phyloP scores from a whole-genome alignment of 129 eudicot genomes.

The Pittosporum tobira region DNA sequence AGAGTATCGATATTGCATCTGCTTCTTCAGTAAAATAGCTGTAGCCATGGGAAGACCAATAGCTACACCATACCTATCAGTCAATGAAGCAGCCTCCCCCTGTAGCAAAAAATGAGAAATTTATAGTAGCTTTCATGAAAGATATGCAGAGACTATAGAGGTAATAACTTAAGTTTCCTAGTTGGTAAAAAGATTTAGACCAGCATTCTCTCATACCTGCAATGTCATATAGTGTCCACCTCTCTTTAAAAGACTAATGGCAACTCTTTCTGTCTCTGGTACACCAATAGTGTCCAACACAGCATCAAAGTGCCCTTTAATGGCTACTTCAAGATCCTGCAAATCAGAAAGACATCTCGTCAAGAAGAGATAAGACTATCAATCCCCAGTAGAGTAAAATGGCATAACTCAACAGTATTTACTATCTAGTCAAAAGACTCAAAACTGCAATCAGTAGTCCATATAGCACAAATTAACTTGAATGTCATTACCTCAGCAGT shows the following conservation, averaged over 20 bases:
- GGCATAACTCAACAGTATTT: not conserved
- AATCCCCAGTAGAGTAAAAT: not conserved
- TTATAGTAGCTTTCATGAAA: not conserved
- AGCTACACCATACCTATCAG: constrained; percentile 80
- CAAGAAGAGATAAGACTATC: not conserved
- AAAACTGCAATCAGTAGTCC: constrained; percentile 5
- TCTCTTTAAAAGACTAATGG: constrained; percentile 64
- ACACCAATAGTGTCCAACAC: constrained; percentile 87
- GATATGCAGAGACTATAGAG: not conserved
- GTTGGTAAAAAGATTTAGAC: not conserved
- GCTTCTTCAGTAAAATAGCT: constrained; percentile 67
- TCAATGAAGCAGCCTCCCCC: constrained; percentile 90
- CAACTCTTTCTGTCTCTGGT: constrained; percentile 73
- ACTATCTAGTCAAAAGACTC: no score
- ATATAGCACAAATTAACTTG: constrained; percentile 2
- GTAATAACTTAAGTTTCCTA: constrained; percentile 2
- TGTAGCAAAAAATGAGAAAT: constrained; percentile 21
- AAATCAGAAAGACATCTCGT: constrained; percentile 9
- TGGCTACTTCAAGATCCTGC: constrained; percentile 68
- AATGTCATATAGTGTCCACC: constrained; percentile 96
- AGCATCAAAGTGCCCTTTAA: constrained; percentile 84
- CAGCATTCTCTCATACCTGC: constrained; percentile 41
- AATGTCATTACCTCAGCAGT: constrained; percentile 53
- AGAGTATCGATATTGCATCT: constrained; percentile 62
- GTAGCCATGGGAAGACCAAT: constrained; percentile 80